Base-by-base conservation (phyloP, 2,329 filamentous ascomycete genomes). In the Pestalotiopsis sp. region DNA sequence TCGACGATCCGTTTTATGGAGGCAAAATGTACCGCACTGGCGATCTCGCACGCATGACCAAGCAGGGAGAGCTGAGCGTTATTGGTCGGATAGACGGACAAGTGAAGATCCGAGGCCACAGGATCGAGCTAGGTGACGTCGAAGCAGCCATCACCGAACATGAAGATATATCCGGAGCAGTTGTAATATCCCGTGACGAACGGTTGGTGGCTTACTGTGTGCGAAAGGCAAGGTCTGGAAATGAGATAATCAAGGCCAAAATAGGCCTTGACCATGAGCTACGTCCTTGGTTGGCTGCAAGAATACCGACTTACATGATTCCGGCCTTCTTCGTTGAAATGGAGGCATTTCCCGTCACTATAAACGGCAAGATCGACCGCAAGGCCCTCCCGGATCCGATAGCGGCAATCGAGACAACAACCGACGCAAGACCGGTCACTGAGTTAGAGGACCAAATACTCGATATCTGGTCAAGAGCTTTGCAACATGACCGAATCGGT, bases 201-300 rank as follows among this genome's bases (percentile, higher is more conserved):
- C 71, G 75, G 20, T 58, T 79, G 17, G 73, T 76, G 13, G 77
- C 77, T n/a, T 79, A 78, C 68, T 78, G 72, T 62, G 68, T 75
- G 64, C 61, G 49, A 39, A 65, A 68, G 9, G 59, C 36, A 20
- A 62, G 65, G 12, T 38, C 64, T 27, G 25, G 59, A 17, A 65
- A 59, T 12, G 66, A 31, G 41, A 38, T 20, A 38, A 36, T 39
- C 27, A 65, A 62, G 11, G 25, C n/a, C 45, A 63, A 59, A 36
- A 27, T 36, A 67, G 27, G 65, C 23, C 52, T 74, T 25, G 68
- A 66, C 59, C 64, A 45, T 23, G 11, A 72, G 4, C 65, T 77
- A 17, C 75, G 75, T 17, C 68, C 70, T 60, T 77, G 74, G 74
- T 65, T 78, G 57, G 67, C 71, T 7, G 62, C 71, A 56, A 71